Evolutionary conservation across 2,329 filamentous ascomycete genomes (phyloP), one percentile per base, ranked within the genome.

Genomic region (Colletotrichum aenigma): DNA sequence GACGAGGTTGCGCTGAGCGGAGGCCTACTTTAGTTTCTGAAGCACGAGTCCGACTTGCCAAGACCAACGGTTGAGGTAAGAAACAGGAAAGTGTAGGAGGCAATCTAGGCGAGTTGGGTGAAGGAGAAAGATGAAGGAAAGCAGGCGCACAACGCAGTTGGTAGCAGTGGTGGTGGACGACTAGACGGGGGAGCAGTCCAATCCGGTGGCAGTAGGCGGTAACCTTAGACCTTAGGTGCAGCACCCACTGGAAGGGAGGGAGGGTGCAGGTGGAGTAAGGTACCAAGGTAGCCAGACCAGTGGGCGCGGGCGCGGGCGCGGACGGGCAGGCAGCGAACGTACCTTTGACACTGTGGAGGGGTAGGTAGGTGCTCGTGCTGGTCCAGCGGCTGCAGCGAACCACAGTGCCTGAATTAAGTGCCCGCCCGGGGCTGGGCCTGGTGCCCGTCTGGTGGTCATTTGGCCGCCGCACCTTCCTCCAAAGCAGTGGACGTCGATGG

Each of bases 21-120:
- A 67, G 68, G 16, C 55, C 69, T 75, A 73, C 32, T 34, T 68
- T 73, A 68, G 73, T 43, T 58, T 64, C 24, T 36, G 70, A 75
- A 60, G 73, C 73, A 73, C 73, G 73, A 75, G 73, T 73, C 56
- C 24, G 58, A 67, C 56, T 74, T 34, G 73, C 73, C 71, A 75
- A 77, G 72, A 75, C 70, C 66, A 36, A 56, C 43, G 69, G 56
- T 30, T 30, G 62, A 65, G 67, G 36, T 32, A 66, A 28, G 30
- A 58, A 66, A 36, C 21, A 34, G 16, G 28, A 48, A 73, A 55
- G 21, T 16, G 21, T 58, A 30, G 26, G 36, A 74, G 70, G 43
- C 38, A 48, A 48, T 48, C 38, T 48, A 48, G 38, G 38, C 38
- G 26, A 61, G 61, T 48, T 58, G 67, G 36, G 72, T 61, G 24